Conservation (phyloP, 805 yeast species). For the Metschnikowia kofuensis region DNA sequence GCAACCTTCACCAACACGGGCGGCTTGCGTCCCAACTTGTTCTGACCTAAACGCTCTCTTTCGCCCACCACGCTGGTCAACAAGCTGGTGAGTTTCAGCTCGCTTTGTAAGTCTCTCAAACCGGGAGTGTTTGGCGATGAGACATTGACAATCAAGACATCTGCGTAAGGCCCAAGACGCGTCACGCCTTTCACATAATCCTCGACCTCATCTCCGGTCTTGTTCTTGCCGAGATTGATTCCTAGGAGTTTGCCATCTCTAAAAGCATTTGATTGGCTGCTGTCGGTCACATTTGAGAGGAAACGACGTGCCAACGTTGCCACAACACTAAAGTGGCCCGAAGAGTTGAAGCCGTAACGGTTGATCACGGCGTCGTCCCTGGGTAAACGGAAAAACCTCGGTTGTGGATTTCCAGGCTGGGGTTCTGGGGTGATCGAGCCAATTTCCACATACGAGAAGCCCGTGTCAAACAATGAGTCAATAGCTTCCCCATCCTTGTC, state of each 20-base stretch:
- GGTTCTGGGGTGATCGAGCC: slow-evolving; percentile 92
- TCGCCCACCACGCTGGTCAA: slow-evolving; percentile 65
- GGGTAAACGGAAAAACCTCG: slow-evolving; percentile 83
- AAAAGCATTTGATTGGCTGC: slow-evolving; percentile 45
- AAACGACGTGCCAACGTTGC: slow-evolving; percentile 67
- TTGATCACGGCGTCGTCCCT: slow-evolving; percentile 89
- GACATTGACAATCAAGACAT: slow-evolving; percentile 84
- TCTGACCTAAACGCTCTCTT: slow-evolving; percentile 50
- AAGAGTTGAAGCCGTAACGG: slow-evolving; percentile 92
- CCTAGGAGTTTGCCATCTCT: slow-evolving; percentile 66
- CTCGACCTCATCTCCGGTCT: slow-evolving; percentile 82
- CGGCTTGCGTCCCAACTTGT: slow-evolving; percentile 50
- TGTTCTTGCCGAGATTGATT: slow-evolving; percentile 89
- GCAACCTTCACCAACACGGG: slow-evolving; percentile 90
- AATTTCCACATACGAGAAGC: slow-evolving; percentile 87
- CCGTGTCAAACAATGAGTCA: slow-evolving; percentile 71
- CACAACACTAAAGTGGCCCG: slow-evolving; percentile 76
- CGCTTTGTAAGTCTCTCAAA: slow-evolving; percentile 79
- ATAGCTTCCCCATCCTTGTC: slow-evolving; percentile 93
- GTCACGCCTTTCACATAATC: slow-evolving; percentile 86
- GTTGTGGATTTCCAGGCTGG: slow-evolving; percentile 93
- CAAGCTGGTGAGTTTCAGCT: slow-evolving; percentile 64
- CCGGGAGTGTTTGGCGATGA: slow-evolving; percentile 98
- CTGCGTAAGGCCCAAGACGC: slow-evolving; percentile 79
- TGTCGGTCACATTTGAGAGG: slow-evolving; percentile 4